Evolutionary conservation across 2,329 filamentous ascomycete species (phyloP).

Genomic region (Cercospora canescens): DNA sequence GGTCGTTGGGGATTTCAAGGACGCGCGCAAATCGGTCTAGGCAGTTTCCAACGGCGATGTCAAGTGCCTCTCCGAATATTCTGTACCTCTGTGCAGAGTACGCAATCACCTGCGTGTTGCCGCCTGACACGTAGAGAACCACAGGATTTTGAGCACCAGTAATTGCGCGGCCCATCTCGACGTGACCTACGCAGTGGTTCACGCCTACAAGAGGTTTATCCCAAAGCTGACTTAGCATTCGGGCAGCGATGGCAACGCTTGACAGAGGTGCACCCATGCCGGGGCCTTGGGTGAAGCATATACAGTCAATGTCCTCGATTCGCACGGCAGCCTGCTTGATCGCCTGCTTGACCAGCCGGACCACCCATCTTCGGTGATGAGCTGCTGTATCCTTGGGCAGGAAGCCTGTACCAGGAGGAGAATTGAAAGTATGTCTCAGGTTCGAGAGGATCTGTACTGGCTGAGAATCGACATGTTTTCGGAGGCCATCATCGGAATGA

Average conservation of each 20-base stretch:
- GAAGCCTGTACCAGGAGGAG: slow-evolving; percentile 91
- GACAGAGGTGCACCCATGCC: slow-evolving; percentile 95
- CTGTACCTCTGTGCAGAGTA: slow-evolving; percentile 93
- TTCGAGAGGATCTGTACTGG: slow-evolving; percentile 79
- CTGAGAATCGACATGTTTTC: slow-evolving; percentile 29
- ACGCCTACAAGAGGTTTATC: slow-evolving; percentile 85
- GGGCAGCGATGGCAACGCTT: slow-evolving; percentile 79
- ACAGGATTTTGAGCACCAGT: slow-evolving; percentile 89
- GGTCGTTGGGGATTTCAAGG: slow-evolving; percentile 88
- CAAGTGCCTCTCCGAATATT: slow-evolving; percentile 96
- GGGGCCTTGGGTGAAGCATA: slow-evolving; percentile 93
- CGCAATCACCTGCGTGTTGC: slow-evolving; percentile 97
- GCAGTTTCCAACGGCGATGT: slow-evolving; percentile 97
- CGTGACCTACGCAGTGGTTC: slow-evolving; percentile 97
- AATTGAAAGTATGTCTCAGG: slow-evolving; percentile 88
- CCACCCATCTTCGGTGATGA: slow-evolving; percentile 87
- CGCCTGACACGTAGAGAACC: slow-evolving; percentile 91
- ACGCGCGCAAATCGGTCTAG: slow-evolving; percentile 94
- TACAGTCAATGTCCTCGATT: slow-evolving; percentile 74
- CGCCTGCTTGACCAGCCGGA: slow-evolving; percentile 75
- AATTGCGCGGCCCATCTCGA: slow-evolving; percentile 95
- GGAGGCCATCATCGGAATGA: slow-evolving; percentile 33
- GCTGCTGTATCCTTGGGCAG: slow-evolving; percentile 93
- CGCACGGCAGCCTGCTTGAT: slow-evolving; percentile 67
- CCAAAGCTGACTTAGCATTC: slow-evolving; percentile 83